Evolutionary conservation across 441 rosid genomes (phyloP).

Genomic region (Corymbia calophylla): DNA sequence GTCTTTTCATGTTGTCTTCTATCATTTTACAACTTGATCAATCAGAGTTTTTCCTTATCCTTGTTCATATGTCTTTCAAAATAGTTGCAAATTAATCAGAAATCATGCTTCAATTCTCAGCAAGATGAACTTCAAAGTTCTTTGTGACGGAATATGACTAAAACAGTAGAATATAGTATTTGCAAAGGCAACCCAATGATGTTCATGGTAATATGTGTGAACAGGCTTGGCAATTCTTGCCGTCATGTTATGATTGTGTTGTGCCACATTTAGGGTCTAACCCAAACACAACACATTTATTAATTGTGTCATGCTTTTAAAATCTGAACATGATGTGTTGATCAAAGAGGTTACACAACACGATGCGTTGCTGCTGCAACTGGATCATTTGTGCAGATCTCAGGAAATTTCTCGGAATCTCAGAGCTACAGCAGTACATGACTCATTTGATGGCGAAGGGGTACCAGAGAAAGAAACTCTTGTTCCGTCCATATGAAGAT

Average conservation of each 20-base stretch:
- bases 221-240: not conserved
- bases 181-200: not conserved
- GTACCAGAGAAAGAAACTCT: conserved; percentile 59
- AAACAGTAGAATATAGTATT: not conserved
- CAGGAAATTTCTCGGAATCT: conserved; percentile 44
- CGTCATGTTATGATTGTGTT: not conserved
- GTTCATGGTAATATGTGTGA: not conserved
- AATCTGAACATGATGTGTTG: not conserved
- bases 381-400: conserved; percentile 62
- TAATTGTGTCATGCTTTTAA: not conserved
- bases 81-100: not conserved
- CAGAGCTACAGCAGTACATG: conserved; percentile 69
- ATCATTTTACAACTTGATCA: not conserved
- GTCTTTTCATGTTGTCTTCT: not conserved
- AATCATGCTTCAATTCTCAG: not conserved
- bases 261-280: not conserved
- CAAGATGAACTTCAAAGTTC: not conserved
- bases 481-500: conserved; percentile 88
- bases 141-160: not conserved
- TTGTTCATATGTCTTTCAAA: not conserved
- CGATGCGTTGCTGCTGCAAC: conserved; percentile 45
- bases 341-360: not conserved
- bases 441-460: conserved; percentile 77
- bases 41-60: not conserved
- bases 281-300: not conserved